Conservation (phyloP, 2,329 filamentous ascomycete genomes). For the Tolypocladium pustulatum region DNA sequence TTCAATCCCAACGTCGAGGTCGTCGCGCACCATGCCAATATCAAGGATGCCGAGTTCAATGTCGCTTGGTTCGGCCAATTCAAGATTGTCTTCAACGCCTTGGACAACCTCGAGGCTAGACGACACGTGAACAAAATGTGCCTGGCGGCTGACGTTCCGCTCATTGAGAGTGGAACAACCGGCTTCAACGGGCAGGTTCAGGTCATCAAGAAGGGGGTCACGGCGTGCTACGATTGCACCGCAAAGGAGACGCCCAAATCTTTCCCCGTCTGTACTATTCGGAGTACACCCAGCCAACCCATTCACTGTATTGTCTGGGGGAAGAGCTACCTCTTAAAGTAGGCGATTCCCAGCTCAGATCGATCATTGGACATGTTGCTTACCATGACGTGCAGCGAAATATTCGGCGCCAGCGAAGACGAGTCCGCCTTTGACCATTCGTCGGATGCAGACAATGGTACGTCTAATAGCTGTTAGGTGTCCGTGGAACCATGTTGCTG, state of each 20-base stretch:
- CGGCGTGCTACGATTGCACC: slow-evolving; percentile 94
- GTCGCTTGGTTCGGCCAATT: slow-evolving; percentile 82
- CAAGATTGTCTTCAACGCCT: slow-evolving; percentile 83
- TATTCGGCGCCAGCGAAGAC: slow-evolving; percentile 88
- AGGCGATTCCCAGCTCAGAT: slow-evolving; percentile 16
- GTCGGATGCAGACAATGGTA: slow-evolving; percentile 70
- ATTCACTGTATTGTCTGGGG: slow-evolving; percentile 99
- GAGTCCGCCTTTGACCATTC: slow-evolving; percentile 72
- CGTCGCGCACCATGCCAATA: slow-evolving; percentile 84
- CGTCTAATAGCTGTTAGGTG: slow-evolving; percentile 3
- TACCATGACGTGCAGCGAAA: slow-evolving; percentile 37
- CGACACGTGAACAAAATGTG: slow-evolving; percentile 98
- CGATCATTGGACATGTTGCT: background rate
- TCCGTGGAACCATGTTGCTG: background rate
- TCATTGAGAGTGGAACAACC: slow-evolving; percentile 94
- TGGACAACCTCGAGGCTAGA: slow-evolving; percentile 90
- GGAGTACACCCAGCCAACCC: slow-evolving; percentile 88
- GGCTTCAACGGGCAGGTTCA: slow-evolving; percentile 97
- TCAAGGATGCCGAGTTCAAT: slow-evolving; percentile 81
- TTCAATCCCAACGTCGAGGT: slow-evolving; percentile 88
- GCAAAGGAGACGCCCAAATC: slow-evolving; percentile 84
- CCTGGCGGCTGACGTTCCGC: slow-evolving; percentile 74
- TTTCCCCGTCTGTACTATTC: slow-evolving; percentile 93
- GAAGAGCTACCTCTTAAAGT: slow-evolving; percentile 87
- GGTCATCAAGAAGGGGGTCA: slow-evolving; percentile 83